Base-by-base conservation (phyloP, 805 yeast genomes). In the Yamadazyma endophytica region DNA sequence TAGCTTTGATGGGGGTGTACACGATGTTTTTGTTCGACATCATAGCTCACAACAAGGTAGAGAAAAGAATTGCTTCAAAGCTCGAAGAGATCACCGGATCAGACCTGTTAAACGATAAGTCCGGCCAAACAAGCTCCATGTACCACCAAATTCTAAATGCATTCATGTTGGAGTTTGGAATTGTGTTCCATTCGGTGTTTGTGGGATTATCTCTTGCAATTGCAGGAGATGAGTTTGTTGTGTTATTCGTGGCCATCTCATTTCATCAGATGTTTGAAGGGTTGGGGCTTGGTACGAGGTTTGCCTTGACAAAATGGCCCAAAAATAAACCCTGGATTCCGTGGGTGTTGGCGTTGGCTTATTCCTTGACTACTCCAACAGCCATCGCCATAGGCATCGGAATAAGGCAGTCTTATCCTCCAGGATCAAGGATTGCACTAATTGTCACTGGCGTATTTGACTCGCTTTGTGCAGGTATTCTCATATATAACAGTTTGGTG, bases 221-320 rank as follows among this genome's bases (percentile, higher is more conserved):
- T 11, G 66, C 90, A 3, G 90, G 87, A 31, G 78, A 73, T 3
- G 88, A 80, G 48, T 83, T 82, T 50, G 68, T 64, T 32, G 70
- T 82, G 5, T 60, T 84, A 30, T 82, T 79, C 54, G 68, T 79
- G 40, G 95, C 80, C 12, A 43, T 61, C 28, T 70, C 76, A 4
- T 76, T 74, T 66, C 86, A 84, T 53, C 94, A 84, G 54, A 64
- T 78, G 60, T 83, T 84, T 49, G 94, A 84, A 57, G 94, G 94
- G 29, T 63, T 84, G 26, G 94, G 92, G 35, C 61, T 84, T 42
- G 92, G 94, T n/a, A 70, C 88, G 7, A 71, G 94, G 52, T 53
- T 60, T 34, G 61, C 67, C 7, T 43, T 49, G 9, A 52, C 57
- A 3, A 28, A 32, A 8, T 60, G 65, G 65, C 65, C 65, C 7